Base-by-base conservation (phyloP, 495 filamentous ascomycete genomes). In the Opeltia flavorubescens region DNA sequence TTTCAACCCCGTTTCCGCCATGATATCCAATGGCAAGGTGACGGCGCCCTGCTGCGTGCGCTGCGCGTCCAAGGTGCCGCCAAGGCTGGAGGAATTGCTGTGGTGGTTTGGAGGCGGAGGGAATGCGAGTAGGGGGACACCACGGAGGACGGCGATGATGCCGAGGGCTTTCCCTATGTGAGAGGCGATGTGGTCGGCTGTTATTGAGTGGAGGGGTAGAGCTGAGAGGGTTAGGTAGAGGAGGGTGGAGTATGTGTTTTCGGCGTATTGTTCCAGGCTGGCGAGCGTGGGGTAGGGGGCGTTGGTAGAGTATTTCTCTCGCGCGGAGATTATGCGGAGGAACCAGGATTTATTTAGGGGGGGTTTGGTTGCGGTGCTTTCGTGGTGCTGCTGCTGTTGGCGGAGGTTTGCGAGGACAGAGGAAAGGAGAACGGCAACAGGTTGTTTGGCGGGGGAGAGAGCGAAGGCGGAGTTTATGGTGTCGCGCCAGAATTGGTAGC, bases 401-500 rank as follows among this genome's bases (percentile, higher is more conserved):
- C 13, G 20, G 6, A 93, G 75, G 33, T 78, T 67, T 3, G 66
- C 61, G 34, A 91, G 70, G 28, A 81, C 84, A 39, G 78, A 71
- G 45, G 82, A 69, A 1, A 98, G 70, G 27, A 96, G 68, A 41
- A 93, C 74, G n/a, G 87, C 82, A 29, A 94, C 84, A 21, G 91
- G 91, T 58, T 96, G 86, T 55, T 89, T 86, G 0, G 87, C 86
- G 7, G 87, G 86, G 0, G 68, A 65, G 28, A 78, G 78, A n/a
- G 78, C 68, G 27, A 93, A 78, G 2, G 80, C 76, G 28, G 76
- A 75, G n/a, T 76, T 72, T 25, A 96, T 63, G 20, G 83, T 72
- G 54, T 95, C 89, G 25, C 82, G 76, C 87, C 93, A 95, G 71
- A 95, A 96, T 62, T 94, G 85, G 54, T 93, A 81, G 34, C 91